phyloP scores from a whole-genome alignment of 139 green algal genomes.

The Tetratostichococcus sp. region DNA sequence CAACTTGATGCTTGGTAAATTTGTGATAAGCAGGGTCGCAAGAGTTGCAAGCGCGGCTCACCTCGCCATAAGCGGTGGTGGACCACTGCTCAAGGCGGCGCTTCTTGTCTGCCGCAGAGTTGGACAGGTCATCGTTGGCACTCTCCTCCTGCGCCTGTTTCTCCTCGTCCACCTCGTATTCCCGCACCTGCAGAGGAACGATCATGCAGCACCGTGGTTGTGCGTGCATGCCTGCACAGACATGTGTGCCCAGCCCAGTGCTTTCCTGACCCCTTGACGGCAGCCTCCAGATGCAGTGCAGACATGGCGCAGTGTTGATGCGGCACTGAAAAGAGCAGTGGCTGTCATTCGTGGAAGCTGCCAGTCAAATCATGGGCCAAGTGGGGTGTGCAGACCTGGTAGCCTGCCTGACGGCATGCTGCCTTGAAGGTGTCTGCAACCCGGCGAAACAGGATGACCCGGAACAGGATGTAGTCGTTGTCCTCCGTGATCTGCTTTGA shows the following conservation, averaged over 20 bases:
- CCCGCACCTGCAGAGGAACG: slow-evolving; percentile 49
- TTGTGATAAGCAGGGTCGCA: no score
- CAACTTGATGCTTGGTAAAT: no score
- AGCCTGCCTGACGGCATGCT: slow-evolving; percentile 71
- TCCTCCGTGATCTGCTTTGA: slow-evolving; percentile 77
- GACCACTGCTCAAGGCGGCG: slow-evolving; percentile 79
- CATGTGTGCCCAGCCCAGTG: no score
- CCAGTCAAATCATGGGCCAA: no score
- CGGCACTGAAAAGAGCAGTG: no score
- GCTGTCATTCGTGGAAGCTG: no score
- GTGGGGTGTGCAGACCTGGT: slow-evolving; percentile 58
- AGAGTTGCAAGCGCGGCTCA: no score
- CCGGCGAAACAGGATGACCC: slow-evolving; percentile 83
- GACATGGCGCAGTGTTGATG: no score
- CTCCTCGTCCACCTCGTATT: slow-evolving; percentile 44
- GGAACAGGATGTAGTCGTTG: slow-evolving; percentile 83
- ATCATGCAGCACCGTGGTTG: no score
- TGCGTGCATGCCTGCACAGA: no score
- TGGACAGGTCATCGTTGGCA: slow-evolving; percentile 42
- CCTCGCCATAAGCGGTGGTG: slow-evolving; percentile 84
- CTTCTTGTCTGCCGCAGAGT: slow-evolving; percentile 62
- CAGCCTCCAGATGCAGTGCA: no score
- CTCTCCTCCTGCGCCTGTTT: slow-evolving; percentile 23
- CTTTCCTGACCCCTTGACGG: no score
- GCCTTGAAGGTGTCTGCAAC: slow-evolving; percentile 92